These are phyloP conservation scores for Fusarium staphyleae DNA, from an alignment of 2,329 filamentous ascomycete species.

Conservation along the genomic window DNA sequence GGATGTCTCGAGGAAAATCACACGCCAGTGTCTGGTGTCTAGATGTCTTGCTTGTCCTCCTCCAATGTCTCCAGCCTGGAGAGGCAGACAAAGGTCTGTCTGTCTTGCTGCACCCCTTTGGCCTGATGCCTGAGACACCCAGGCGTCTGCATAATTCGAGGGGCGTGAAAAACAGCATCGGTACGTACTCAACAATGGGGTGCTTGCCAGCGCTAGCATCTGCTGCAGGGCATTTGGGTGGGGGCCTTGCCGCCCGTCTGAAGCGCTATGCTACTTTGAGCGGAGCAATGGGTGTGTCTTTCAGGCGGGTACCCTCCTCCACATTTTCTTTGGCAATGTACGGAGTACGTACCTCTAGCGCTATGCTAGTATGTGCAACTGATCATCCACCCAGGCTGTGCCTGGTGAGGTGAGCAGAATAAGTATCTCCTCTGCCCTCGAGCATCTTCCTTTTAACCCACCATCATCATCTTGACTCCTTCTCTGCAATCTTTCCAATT, in stretches of 20 bases:
- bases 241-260: slow-evolving; percentile 26
- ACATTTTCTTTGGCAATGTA: slow-evolving; percentile 42
- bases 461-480: slow-evolving; percentile 32
- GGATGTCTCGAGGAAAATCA: slow-evolving; percentile 33
- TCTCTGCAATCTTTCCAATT: slow-evolving; percentile 30
- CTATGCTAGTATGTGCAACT: slow-evolving; percentile 37
- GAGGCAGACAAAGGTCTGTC: not conserved
- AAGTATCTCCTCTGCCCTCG: slow-evolving; percentile 40
- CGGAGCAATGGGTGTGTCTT: slow-evolving; percentile 32
- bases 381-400: slow-evolving; percentile 43
- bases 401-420: slow-evolving; percentile 40
- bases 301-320: slow-evolving; percentile 40
- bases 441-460: slow-evolving; percentile 28
- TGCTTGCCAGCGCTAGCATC: slow-evolving; percentile 35
- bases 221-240: slow-evolving; percentile 43
- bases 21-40: slow-evolving; percentile 39
- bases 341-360: slow-evolving; percentile 43
- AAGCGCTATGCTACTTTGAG: slow-evolving; percentile 34
- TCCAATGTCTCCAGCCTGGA: too few species aligned
- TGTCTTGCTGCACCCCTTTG: slow-evolving; percentile 20
- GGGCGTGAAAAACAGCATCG: slow-evolving; percentile 3
- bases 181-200: not conserved
- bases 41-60: slow-evolving; percentile 30
- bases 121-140: slow-evolving; percentile 30
- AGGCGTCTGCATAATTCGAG: slow-evolving; percentile 6